Conservation (phyloP, 208 protist genomes). For the Crithidia thermophila region DNA sequence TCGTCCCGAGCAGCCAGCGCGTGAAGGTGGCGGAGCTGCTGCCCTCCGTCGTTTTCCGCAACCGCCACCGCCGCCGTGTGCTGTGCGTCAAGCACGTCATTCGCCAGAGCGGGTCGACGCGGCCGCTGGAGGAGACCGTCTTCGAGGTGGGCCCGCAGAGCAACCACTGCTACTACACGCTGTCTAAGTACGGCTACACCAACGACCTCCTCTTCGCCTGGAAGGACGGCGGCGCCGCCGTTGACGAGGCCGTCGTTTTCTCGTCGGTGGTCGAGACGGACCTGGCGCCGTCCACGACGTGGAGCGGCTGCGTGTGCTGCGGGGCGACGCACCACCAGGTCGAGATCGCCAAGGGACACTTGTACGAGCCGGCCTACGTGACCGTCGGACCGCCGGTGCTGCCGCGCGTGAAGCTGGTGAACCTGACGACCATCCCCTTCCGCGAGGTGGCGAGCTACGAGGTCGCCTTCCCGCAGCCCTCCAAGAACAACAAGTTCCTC, state of each 20-base stretch:
- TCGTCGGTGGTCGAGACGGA: slow-evolving; percentile 36
- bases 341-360: slow-evolving; percentile 34
- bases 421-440: slow-evolving; percentile 42
- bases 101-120: slow-evolving; percentile 15
- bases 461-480: slow-evolving; percentile 29
- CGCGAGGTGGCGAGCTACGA: slow-evolving; percentile 29
- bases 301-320: slow-evolving; percentile 43
- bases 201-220: slow-evolving; percentile 49
- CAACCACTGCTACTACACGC: slow-evolving; percentile 21
- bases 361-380: slow-evolving; percentile 52
- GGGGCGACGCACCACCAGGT: slow-evolving; percentile 28
- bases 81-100: slow-evolving; percentile 33
- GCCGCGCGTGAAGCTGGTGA: slow-evolving; percentile 56
- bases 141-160: slow-evolving; percentile 17
- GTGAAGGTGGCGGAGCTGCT: slow-evolving; percentile 23
- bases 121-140: slow-evolving; percentile 23
- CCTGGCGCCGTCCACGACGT: slow-evolving; percentile 36
- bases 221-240: neutral
- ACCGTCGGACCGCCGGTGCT: slow-evolving; percentile 38
- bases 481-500: slow-evolving; percentile 37
- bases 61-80: slow-evolving; percentile 21
- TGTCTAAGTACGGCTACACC: slow-evolving; percentile 45
- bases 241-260: neutral
- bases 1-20: slow-evolving; percentile 6
- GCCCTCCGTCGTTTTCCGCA: slow-evolving; percentile 32